Evolutionary conservation across 2,329 filamentous ascomycete genomes (phyloP), one percentile per base, ranked within the genome.

Genomic region (Aspergillus jensenii): DNA sequence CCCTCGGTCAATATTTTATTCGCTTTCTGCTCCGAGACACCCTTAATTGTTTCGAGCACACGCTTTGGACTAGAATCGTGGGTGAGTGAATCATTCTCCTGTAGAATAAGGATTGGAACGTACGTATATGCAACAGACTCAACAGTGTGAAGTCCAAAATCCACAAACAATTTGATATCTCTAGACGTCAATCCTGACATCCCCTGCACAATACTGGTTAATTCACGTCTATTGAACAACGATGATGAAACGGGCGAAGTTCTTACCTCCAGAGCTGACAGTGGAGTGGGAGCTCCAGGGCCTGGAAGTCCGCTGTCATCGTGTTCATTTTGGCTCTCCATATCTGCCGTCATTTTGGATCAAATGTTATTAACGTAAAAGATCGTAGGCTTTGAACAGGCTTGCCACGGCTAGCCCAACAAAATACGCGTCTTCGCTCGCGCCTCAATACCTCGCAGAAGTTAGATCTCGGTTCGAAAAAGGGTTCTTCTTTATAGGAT

Each of bases 11-110:
- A 81, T 41, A 99, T 87, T 72, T 98, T 98, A 35, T 86, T 87
- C 2, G 96, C 95, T 74, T 99, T 99, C 71, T 96, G 90, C 77
- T 98, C 93, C 1, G 95, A 99, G 35, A 99, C 96, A 57, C 95
- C 95, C 75, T 98, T 99, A 76, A 99, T 93, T 74, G 96, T 91
- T 75, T 99, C 93, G 17, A 99, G 79, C 56, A 89, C 81, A 69
- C 93, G 86, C 66, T 83, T 84, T 19, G 87, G 86, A 53, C 85
- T 88, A 47, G 14, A 45, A 25, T 12, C 25, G 19, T 45, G 11
- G 44, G 31, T 2, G 15, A 12, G 35, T 21, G 8, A 19, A 25
- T 43, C 19, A 52, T n/a, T 37, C 37, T 51, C 12, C 19, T 23
- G 21, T 3, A 27, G 23, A 40, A 35, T 21, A 37, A 6, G 46